Base-by-base conservation (phyloP, 495 filamentous ascomycete species). In the Evansstolkia leycettana region DNA sequence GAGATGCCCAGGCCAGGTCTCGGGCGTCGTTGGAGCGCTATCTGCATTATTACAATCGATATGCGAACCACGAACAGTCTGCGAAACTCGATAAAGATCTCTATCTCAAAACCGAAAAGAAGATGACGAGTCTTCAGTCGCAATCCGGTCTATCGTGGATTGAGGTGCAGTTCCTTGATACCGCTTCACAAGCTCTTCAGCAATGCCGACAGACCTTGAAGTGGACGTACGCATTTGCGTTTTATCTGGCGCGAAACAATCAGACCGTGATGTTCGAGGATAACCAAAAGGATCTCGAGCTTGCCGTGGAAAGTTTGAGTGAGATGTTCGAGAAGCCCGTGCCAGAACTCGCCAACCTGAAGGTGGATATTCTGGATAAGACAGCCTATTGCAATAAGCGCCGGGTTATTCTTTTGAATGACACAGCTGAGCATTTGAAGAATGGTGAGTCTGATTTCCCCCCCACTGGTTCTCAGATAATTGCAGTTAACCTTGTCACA, bases 171-270 rank as follows among this genome's bases (percentile, higher is more conserved):
- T 98, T 95, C 54, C 69, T 98, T 2, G 80, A 92, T 41, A 77
- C 82, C 3, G 92, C 90, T 2, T 94, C 89, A 2, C 85, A 93
- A 55, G 83, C 87, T 6, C 72, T 98, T 15, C 90, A 98, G 60
- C 85, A 85, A 28, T 98, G 90, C 56, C 81, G 90, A 0, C 89
- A 95, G 61, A 98, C 88, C 0, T 67, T 98, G 26, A 96, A 96
- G 64, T 98, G 90, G 90, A 98, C 90, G 0, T 98, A 98, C 51
- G 92, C 90, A 0, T 98, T 98, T 60, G 90, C 90, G 1, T 98
- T 86, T 50, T 98, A 98, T 48, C 74, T 98, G 3, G 81, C 83
- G 3, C 77, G 88, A 20, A 95, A 95, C 66, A 98, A 96, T 49
- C 70, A 85, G 26, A 95, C 90, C 0, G 84, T 88, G 53, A 96